These are phyloP conservation scores for Calonectria pseudoreteaudii DNA, from an alignment of 2,329 filamentous ascomycete species.

Conservation along the genomic window DNA sequence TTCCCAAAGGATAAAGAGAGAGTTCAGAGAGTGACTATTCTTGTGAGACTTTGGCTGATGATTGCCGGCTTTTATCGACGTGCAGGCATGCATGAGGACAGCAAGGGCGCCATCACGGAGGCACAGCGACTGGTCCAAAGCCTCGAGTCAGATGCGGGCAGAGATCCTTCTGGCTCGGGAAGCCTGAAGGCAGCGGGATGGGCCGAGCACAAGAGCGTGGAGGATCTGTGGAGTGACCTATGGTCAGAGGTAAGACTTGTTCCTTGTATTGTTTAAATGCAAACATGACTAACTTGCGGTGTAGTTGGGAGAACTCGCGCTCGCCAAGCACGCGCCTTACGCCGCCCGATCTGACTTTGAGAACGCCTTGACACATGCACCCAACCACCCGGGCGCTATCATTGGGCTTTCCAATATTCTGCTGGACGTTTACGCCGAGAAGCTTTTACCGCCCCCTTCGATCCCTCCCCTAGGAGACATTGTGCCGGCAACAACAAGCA, in stretches of 20 bases:
- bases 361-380: constrained; percentile 80
- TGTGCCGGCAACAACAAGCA: constrained; percentile 13
- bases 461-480: constrained; percentile 56
- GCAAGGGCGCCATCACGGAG: constrained; percentile 82
- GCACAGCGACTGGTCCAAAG: constrained; percentile 80
- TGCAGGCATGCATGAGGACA: constrained; percentile 83
- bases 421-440: constrained; percentile 83
- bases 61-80: constrained; percentile 90
- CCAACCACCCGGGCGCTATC: constrained; percentile 83
- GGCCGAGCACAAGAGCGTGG: constrained; percentile 84
- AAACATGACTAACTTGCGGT: constrained; percentile 42
- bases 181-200: constrained; percentile 76
- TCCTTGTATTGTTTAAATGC: not conserved
- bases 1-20: constrained; percentile 67
- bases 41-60: constrained; percentile 90
- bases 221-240: constrained; percentile 87
- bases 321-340: constrained; percentile 72
- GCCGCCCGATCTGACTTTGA: constrained; percentile 84
- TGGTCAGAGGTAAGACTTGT: constrained; percentile 76
- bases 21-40: constrained; percentile 61
- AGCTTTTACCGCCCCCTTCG: constrained; percentile 69
- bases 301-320: constrained; percentile 75
- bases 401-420: constrained; percentile 87
- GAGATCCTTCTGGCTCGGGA: constrained; percentile 71
- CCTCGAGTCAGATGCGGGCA: constrained; percentile 75